Percentiles rank a stretch among this genome's conserved stretches.
Conservation (phyloP, 2,329 filamentous ascomycete species). For the Sclerotinia minor region DNA sequence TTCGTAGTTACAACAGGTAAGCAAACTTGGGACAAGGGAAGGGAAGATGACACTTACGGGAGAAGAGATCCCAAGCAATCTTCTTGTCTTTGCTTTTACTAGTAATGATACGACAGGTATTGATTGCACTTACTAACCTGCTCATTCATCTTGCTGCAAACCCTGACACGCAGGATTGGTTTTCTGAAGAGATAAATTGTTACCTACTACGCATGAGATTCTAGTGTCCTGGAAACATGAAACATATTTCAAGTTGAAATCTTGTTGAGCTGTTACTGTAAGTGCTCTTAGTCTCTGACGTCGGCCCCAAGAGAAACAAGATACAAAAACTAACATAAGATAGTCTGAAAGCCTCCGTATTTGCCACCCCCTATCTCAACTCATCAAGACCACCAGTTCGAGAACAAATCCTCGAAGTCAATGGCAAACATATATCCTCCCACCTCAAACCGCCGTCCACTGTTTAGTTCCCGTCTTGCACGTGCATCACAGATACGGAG, state of each 20-base stretch:
- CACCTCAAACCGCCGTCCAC: neutral
- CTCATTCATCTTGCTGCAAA: neutral
- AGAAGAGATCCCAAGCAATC: slow-evolving; percentile 13
- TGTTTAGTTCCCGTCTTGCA: slow-evolving; percentile 13
- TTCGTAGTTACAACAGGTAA: too few relatives aligned
- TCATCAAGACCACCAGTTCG: slow-evolving; percentile 1
- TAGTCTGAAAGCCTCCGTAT: slow-evolving; percentile 8
- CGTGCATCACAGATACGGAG: slow-evolving; percentile 5
- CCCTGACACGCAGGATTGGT: slow-evolving; percentile 1
- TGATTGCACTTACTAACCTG: neutral
- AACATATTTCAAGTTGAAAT: neutral
- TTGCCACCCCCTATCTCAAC: slow-evolving; percentile 7
- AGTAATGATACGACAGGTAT: slow-evolving; percentile 12
- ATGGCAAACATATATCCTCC: neutral
- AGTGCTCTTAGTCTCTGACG: neutral
- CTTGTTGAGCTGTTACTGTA: neutral
- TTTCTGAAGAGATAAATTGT: slow-evolving; percentile 11
- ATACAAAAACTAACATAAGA: neutral
- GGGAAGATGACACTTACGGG: slow-evolving; percentile 9
- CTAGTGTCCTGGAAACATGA: neutral
- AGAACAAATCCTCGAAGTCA: neutral
- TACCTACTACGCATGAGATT: neutral
- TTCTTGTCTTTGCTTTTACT: slow-evolving; percentile 16
- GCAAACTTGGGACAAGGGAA: neutral
- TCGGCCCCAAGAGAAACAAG: neutral